Conservation (phyloP, 2,329 filamentous ascomycete genomes). For the Chaetomium globosum region DNA sequence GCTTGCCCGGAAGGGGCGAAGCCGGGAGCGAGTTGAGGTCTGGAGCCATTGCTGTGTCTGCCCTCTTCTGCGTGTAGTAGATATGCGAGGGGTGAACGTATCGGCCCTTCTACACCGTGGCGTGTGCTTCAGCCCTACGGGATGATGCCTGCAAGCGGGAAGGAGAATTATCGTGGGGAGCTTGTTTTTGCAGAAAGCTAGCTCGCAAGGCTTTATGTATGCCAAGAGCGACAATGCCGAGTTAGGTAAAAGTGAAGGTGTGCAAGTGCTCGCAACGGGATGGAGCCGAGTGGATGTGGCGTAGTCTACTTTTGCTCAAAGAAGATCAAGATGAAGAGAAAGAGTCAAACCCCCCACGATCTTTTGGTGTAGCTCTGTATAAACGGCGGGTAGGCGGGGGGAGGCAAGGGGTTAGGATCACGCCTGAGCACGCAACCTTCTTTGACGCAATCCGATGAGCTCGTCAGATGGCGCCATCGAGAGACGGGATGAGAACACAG, state of each 20-base stretch:
- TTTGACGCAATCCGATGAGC: conserved; percentile 26
- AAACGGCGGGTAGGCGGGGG: conserved; percentile 14
- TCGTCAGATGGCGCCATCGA: conserved; percentile 36
- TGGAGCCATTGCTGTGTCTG: conserved; percentile 60
- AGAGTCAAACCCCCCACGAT: conserved; percentile 20
- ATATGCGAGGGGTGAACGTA: conserved; percentile 1
- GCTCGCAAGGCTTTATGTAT: conserved; percentile 1
- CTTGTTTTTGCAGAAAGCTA: not conserved
- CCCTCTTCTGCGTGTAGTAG: not conserved
- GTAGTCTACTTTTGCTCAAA: not conserved
- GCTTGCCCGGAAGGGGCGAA: conserved; percentile 47
- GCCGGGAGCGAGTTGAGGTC: conserved; percentile 72
- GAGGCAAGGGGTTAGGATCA: conserved; percentile 11
- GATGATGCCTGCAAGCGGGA: not conserved
- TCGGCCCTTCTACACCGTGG: conserved; percentile 4
- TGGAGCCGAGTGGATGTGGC: not conserved
- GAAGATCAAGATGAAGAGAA: conserved; percentile 13
- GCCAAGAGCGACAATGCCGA: conserved; percentile 19
- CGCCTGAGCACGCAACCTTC: conserved; percentile 32
- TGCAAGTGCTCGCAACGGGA: not conserved
- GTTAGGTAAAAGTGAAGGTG: conserved; percentile 20
- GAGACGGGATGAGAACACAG: conserved; percentile 34
- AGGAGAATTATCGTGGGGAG: not conserved
- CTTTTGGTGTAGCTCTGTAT: conserved; percentile 6
- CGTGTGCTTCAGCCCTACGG: conserved; percentile 28